phyloP scores from a whole-genome alignment of 352 stramenopile genomes.

The Peronosclerospora sorghi region DNA sequence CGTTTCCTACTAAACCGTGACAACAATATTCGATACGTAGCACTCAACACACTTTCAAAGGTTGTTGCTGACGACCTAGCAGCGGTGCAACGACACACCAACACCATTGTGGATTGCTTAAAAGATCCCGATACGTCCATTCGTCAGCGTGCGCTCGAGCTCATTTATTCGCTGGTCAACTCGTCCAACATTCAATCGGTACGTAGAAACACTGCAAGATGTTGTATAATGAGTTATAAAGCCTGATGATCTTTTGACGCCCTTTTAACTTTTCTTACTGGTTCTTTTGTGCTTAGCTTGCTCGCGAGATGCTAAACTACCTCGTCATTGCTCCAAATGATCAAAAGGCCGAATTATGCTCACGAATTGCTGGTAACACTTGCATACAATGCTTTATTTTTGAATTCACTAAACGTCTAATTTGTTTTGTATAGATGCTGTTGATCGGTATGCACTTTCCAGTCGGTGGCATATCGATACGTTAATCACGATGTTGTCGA shows the following conservation, averaged over 20 bases:
- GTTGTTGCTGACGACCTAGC: slow-evolving; percentile 84
- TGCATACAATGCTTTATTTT: no score
- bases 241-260: background rate
- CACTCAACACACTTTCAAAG: slow-evolving; percentile 94
- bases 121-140: slow-evolving; percentile 98
- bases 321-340: slow-evolving; percentile 94
- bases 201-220: slow-evolving; percentile 7
- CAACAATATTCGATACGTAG: slow-evolving; percentile 99
- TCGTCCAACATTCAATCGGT: slow-evolving; percentile 91
- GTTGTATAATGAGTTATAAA: no score
- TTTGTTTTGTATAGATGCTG: slow-evolving; percentile 39
- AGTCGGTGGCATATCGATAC: slow-evolving; percentile 93
- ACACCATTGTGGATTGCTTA: slow-evolving; percentile 91
- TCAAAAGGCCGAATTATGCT: slow-evolving; percentile 92
- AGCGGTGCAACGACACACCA: slow-evolving; percentile 95
- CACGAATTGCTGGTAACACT: slow-evolving; percentile 82
- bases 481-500: slow-evolving; percentile 97
- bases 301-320: slow-evolving; percentile 99
- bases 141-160: slow-evolving; percentile 94
- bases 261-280: background rate
- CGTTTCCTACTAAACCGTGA: slow-evolving; percentile 98
- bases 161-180: slow-evolving; percentile 99
- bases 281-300: slow-evolving; percentile 49
- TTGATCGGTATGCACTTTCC: slow-evolving; percentile 73
- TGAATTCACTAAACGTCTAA: no score